Conservation (phyloP, 164 flowering plant genomes). For the Protea cynaroides region DNA sequence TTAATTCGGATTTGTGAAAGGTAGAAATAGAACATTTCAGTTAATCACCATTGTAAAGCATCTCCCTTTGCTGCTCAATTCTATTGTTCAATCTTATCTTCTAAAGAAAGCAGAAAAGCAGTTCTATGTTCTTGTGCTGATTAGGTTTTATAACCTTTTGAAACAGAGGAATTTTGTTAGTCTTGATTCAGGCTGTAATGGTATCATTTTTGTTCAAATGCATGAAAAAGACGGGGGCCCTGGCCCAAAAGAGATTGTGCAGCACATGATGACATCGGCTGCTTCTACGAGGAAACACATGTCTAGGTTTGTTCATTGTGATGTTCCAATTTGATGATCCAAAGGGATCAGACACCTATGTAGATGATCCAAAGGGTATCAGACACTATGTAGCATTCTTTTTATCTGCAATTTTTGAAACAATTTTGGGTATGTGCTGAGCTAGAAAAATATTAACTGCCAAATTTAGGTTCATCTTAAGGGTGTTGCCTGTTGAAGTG, state of each 20-base stretch:
- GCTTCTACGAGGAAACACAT: conserved; percentile 77
- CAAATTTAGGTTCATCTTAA: conserved; percentile 63
- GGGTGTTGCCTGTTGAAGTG: conserved; percentile 80
- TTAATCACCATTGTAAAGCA: no score
- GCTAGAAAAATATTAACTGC: not conserved
- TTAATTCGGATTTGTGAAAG: not conserved
- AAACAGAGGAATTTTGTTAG: conserved; percentile 71
- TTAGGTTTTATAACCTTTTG: conserved; percentile 16
- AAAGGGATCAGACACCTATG: no score
- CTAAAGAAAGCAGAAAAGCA: not conserved
- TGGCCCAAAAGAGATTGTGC: conserved; percentile 61
- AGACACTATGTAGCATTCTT: not conserved
- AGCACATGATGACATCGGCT: conserved; percentile 74
- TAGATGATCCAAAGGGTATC: not conserved
- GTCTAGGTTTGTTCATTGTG: conserved; percentile 54
- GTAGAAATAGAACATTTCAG: no score
- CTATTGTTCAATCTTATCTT: no score
- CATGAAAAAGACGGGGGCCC: conserved; percentile 71
- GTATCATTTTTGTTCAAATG: conserved; percentile 82
- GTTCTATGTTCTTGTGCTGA: conserved; percentile 10
- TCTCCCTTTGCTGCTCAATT: no score
- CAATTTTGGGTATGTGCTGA: not conserved
- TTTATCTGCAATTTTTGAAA: not conserved
- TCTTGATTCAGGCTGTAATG: conserved; percentile 93
- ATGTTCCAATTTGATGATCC: not conserved